Evolutionary conservation across 768 basidiomycete genomes (phyloP).

Genomic region (Rhizopogon vesiculosus): DNA sequence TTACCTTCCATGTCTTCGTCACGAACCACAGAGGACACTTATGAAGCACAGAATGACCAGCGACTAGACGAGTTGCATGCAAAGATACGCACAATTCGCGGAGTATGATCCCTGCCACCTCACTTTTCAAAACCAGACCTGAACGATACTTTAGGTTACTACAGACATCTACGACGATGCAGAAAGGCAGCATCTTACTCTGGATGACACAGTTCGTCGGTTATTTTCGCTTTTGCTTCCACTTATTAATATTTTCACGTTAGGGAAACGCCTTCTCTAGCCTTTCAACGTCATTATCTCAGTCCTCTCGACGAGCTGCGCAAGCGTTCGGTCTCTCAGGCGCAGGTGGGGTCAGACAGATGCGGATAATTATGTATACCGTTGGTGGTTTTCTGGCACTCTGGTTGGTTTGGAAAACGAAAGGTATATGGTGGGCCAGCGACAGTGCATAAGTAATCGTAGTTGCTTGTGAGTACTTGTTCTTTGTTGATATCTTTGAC

Average conservation of each 20-base stretch:
- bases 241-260: background rate
- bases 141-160: slow-evolving; percentile 53
- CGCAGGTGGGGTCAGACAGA: slow-evolving; percentile 61
- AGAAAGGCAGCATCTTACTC: slow-evolving; percentile 73
- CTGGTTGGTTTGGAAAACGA: slow-evolving; percentile 51
- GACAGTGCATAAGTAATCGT: background rate
- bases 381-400: slow-evolving; percentile 50
- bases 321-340: slow-evolving; percentile 67
- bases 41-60: slow-evolving; percentile 84
- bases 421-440: slow-evolving; percentile 40
- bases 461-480: background rate
- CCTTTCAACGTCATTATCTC: slow-evolving; percentile 56
- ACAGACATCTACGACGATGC: slow-evolving; percentile 83
- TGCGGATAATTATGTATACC: slow-evolving; percentile 60
- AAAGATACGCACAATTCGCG: slow-evolving; percentile 76
- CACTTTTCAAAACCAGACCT: background rate
- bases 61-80: slow-evolving; percentile 79
- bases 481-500: too few relatives aligned
- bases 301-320: slow-evolving; percentile 65
- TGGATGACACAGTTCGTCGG: slow-evolving; percentile 68
- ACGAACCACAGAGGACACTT: slow-evolving; percentile 58
- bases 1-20: slow-evolving; percentile 30
- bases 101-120: slow-evolving; percentile 40
- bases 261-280: slow-evolving; percentile 66
- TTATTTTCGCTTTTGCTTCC: background rate